phyloP scores from a whole-genome alignment of 164 flowering plant genomes.

The Vitis labrusca region DNA sequence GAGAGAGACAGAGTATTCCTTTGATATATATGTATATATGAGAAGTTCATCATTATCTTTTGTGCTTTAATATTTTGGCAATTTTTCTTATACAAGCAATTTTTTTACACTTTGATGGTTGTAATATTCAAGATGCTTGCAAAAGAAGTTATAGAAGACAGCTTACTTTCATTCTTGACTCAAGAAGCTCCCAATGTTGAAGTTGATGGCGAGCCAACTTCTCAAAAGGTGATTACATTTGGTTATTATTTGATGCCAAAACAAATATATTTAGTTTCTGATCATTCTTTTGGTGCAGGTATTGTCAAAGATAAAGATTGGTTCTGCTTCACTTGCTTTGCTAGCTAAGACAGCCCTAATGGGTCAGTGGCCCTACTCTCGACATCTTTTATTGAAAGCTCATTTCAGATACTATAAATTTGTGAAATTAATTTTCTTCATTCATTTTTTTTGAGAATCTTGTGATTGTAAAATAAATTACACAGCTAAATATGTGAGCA shows the following conservation, averaged over 20 bases:
- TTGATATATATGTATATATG: too few relatives aligned
- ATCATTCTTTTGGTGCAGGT: slow-evolving; percentile 46
- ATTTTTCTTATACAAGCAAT: not conserved
- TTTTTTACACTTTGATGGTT: slow-evolving; percentile 6
- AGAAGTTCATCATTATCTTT: not conserved
- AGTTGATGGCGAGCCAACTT: slow-evolving; percentile 51
- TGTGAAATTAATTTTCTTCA: not conserved
- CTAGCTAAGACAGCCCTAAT: slow-evolving; percentile 79
- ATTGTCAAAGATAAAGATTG: slow-evolving; percentile 70
- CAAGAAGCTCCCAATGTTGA: slow-evolving; percentile 61
- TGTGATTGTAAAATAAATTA: slow-evolving; percentile 1
- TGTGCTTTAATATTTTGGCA: not conserved
- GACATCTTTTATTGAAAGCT: not conserved
- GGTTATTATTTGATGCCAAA: slow-evolving; percentile 2
- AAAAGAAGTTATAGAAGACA: slow-evolving; percentile 81
- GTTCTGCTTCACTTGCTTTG: slow-evolving; percentile 76
- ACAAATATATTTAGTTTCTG: slow-evolving; percentile 7
- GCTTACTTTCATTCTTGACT: slow-evolving; percentile 66
- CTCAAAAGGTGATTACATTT: slow-evolving; percentile 55
- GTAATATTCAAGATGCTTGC: slow-evolving; percentile 77
- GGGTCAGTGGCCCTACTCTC: slow-evolving; percentile 53
- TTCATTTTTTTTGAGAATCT: not conserved
- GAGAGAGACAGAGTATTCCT: too few relatives aligned
- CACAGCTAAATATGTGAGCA: slow-evolving; percentile 75
- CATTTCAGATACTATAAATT: not conserved